Percentiles rank a stretch among this genome's conserved stretches.
phyloP scores from a whole-genome alignment of 768 basidiomycete species.

The Agaricus blazei region DNA sequence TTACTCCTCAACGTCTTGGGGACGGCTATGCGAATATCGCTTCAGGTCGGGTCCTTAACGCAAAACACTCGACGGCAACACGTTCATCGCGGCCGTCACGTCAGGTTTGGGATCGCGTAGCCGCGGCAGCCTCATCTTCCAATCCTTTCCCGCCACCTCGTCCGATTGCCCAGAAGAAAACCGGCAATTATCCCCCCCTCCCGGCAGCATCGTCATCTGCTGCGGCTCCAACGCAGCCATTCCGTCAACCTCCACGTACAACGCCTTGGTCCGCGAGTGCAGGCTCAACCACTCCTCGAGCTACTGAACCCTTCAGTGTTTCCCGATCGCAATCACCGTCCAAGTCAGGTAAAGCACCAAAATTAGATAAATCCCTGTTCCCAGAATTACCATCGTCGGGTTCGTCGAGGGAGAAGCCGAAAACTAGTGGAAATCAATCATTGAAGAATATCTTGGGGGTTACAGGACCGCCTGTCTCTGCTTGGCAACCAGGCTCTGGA shows the following conservation, averaged over 20 bases:
- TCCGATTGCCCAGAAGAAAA: constrained; percentile 15
- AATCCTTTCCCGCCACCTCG: constrained; percentile 17
- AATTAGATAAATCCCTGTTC: constrained; percentile 54
- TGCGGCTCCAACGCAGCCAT: constrained; percentile 13
- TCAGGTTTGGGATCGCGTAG: constrained; percentile 84
- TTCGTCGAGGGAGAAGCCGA: constrained; percentile 34
- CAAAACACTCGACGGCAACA: constrained; percentile 67
- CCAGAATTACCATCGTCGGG: constrained; percentile 58
- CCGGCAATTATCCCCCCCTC: constrained; percentile 33
- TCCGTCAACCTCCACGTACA: constrained; percentile 40
- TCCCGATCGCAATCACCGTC: constrained; percentile 8
- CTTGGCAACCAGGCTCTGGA: constrained; percentile 30
- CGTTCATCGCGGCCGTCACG: constrained; percentile 52
- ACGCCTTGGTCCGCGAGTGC: constrained; percentile 58
- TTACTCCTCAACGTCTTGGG: constrained; percentile 52
- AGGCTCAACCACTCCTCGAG: constrained; percentile 17
- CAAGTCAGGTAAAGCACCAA: constrained; percentile 29
- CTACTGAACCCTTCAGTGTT: constrained; percentile 10
- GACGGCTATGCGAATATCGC: constrained; percentile 75
- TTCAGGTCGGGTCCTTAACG: constrained; percentile 78
- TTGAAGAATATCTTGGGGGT: constrained; percentile 62
- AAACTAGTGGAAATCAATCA: constrained; percentile 61
- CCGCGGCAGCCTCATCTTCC: constrained; percentile 58
- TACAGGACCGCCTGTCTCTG: constrained; percentile 28
- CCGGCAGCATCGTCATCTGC: constrained; percentile 12